Conservation (phyloP, 1,284 basidiomycete species). For the Ustilago crameri region DNA sequence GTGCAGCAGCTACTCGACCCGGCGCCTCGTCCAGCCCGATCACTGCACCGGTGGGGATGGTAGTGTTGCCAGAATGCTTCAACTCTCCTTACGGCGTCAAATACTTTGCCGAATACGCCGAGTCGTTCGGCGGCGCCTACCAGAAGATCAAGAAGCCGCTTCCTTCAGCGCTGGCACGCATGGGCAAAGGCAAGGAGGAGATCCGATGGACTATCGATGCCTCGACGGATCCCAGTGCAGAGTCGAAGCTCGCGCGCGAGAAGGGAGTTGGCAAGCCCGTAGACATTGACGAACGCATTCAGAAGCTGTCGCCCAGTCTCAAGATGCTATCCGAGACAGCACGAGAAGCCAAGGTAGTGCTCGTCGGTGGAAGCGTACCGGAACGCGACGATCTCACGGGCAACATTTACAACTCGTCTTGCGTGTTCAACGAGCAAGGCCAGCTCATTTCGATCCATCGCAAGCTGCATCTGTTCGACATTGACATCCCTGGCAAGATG, state of each 20-base stretch:
- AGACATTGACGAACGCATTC: conserved; percentile 72
- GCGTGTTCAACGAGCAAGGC: conserved; percentile 85
- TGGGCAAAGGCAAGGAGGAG: conserved; percentile 47
- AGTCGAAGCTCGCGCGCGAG: conserved; percentile 40
- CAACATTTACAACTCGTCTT: conserved; percentile 65
- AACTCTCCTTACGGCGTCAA: conserved; percentile 94
- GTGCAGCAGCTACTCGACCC: conserved; percentile 27
- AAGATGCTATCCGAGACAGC: conserved; percentile 86
- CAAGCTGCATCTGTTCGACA: conserved; percentile 97
- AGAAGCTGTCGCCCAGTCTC: conserved; percentile 72
- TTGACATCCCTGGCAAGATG: conserved; percentile 96
- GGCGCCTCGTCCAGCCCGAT: conserved; percentile 15
- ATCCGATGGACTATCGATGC: conserved; percentile 57
- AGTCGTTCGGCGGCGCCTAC: conserved; percentile 60
- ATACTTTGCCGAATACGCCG: conserved; percentile 68
- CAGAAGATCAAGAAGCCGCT: conserved; percentile 58
- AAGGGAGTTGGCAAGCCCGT: conserved; percentile 69
- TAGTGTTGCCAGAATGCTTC: conserved; percentile 83
- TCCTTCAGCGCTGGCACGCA: conserved; percentile 32
- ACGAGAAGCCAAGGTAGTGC: conserved; percentile 82
- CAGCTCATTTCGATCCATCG: conserved; percentile 87
- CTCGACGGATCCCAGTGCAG: conserved; percentile 30
- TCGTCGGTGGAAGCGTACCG: conserved; percentile 80
- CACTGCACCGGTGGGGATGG: conserved; percentile 54
- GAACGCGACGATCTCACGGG: conserved; percentile 60